These are phyloP conservation scores for Effrenium voratum DNA, from an alignment of 73 alveolate genomes.

Conservation along the genomic window DNA sequence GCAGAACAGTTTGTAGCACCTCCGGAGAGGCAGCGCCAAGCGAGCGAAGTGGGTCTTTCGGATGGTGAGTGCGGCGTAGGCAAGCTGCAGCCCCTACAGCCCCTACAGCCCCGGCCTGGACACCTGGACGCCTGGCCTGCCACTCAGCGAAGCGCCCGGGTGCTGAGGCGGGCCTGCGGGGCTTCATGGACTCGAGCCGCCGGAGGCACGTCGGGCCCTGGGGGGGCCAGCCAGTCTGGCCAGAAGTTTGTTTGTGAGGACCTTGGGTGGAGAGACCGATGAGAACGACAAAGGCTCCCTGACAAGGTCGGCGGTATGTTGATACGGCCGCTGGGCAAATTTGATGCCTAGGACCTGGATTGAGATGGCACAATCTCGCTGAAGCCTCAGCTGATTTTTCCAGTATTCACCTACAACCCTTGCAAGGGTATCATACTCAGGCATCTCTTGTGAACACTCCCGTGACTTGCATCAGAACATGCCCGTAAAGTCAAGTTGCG, in stretches of 20 bases:
- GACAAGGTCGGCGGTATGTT: not conserved
- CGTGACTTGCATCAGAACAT: not conserved
- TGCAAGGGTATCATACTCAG: not conserved
- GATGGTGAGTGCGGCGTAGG: not conserved
- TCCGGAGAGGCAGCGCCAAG: not conserved
- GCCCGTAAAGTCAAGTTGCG: not conserved
- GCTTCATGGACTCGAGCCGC: constrained; percentile 28
- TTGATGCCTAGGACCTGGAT: constrained; percentile 33
- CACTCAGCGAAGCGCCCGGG: no score
- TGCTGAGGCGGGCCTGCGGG: not conserved
- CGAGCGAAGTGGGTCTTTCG: not conserved
- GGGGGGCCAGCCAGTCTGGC: not conserved
- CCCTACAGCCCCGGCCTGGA: not conserved
- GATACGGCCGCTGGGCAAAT: no score
- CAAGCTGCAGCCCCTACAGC: not conserved
- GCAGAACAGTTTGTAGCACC: not conserved
- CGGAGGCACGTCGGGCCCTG: not conserved
- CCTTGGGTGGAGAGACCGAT: not conserved
- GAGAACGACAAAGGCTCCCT: not conserved
- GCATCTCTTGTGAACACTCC: not conserved
- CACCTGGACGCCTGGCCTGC: no score
- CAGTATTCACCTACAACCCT: not conserved
- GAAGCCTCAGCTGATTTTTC: not conserved
- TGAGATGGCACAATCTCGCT: constrained; percentile 64
- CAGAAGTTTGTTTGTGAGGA: not conserved